Conservation (phyloP, 2,329 filamentous ascomycete genomes). For the Ascochyta koolunga region DNA sequence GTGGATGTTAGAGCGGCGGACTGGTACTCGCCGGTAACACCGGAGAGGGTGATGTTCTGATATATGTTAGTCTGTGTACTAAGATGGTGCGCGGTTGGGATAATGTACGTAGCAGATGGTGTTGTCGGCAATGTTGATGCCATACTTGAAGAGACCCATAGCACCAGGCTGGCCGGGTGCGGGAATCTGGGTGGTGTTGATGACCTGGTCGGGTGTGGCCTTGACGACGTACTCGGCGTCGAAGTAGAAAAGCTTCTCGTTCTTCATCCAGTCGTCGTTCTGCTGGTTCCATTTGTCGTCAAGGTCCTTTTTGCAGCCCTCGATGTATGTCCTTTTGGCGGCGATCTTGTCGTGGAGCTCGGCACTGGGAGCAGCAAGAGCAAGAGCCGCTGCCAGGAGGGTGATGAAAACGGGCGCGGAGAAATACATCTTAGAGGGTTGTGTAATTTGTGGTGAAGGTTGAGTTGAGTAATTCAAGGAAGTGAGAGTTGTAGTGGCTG, state of each 20-base stretch:
- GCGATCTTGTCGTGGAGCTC: background rate
- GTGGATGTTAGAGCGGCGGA: conserved; percentile 60
- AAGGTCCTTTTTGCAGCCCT: conserved; percentile 28
- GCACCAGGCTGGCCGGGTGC: conserved; percentile 53
- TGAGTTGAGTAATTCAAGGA: background rate
- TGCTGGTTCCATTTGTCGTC: conserved; percentile 30
- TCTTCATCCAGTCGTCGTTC: conserved; percentile 30
- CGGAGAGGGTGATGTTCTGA: conserved; percentile 58
- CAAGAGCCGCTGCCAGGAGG: conserved; percentile 26
- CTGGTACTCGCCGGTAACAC: conserved; percentile 58
- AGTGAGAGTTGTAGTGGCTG: conserved; percentile 7
- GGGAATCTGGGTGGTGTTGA: conserved; percentile 48
- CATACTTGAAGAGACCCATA: conserved; percentile 58
- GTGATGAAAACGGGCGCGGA: conserved; percentile 26
- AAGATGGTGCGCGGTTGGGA: background rate
- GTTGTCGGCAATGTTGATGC: conserved; percentile 57
- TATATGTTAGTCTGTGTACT: background rate
- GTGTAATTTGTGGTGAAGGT: background rate
- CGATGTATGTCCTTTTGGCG: conserved; percentile 19
- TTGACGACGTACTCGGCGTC: conserved; percentile 57
- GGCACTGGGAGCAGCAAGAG: conserved; percentile 27
- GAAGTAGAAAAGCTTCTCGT: conserved; percentile 49
- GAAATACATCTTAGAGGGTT: conserved; percentile 28
- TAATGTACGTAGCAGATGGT: conserved; percentile 50
- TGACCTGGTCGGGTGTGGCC: conserved; percentile 59